Evolutionary conservation across 2,329 filamentous ascomycete genomes (phyloP).

Genomic region (Hypoxylon sp.): DNA sequence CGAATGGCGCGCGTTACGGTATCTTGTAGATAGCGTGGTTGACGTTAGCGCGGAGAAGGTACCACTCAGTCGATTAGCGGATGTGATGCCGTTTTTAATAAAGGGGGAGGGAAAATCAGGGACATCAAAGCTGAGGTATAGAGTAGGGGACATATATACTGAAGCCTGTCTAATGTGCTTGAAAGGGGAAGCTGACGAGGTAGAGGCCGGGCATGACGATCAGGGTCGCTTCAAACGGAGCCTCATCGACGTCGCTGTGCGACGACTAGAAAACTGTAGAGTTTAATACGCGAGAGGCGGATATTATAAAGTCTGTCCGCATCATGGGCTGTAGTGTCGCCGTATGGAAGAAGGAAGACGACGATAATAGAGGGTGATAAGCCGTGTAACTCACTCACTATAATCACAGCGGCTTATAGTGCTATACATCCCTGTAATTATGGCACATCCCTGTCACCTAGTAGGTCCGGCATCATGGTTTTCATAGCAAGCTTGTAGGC

Average conservation of each 20-base stretch:
- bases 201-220: not conserved
- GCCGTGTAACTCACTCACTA: too few relatives aligned
- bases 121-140: constrained; percentile 2
- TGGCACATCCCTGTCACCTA: too few relatives aligned
- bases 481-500: too few relatives aligned
- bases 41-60: not conserved
- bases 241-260: not conserved
- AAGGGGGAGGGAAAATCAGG: not conserved
- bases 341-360: too few relatives aligned
- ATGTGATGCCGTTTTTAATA: not conserved
- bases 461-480: too few relatives aligned
- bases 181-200: not conserved
- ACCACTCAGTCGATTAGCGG: constrained; percentile 3
- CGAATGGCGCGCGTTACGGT: constrained; percentile 9
- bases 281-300: not conserved
- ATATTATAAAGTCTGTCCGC: too few relatives aligned
- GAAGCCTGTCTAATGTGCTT: constrained; percentile 1
- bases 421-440: too few relatives aligned
- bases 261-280: not conserved
- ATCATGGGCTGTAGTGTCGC: too few relatives aligned
- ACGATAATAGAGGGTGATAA: too few relatives aligned
- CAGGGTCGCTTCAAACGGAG: not conserved
- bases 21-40: constrained; percentile 5
- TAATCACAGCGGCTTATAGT: too few relatives aligned
- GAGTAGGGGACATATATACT: constrained; percentile 3